Base-by-base conservation (phyloP, 306 rosid genomes). In the Astragalus membranaceus region DNA sequence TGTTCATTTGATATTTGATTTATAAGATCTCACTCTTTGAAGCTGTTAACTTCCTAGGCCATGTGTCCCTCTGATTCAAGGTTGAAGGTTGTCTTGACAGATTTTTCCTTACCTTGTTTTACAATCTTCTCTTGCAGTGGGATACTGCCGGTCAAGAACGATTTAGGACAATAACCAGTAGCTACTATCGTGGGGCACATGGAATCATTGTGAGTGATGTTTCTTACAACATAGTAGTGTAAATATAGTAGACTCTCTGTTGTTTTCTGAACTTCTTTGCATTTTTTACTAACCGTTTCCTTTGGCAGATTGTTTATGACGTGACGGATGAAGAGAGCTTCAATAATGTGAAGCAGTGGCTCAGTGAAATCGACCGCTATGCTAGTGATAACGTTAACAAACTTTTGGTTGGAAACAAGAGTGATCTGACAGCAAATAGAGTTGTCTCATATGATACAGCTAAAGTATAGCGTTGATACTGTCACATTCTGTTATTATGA, bases 131-230 rank as follows among this genome's bases (percentile, higher is more conserved):
- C 46, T 43, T 68, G 75, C 49, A 83, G 87, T 83, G 87, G 87
- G 87, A 83, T 79, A 83, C 87, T 36, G 87, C 87, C 1, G 87
- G 87, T 7, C 87, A 83, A 80, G 87, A 83, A 77, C 82, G 87
- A 58, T 83, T 83, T 54, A 78, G 87, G 42, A 83, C 87, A 20
- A 83, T 83, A 52, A 83, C 87, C 77, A 83, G 87, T 44, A 83
- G 87, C 82, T 83, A 83, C 82, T 83, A 83, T 66, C 84, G 85
- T 1, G 85, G 87, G 53, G 87, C 87, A 64, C 87, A 83, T 73
- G 87, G 87, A 39, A 83, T 83, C 85, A 83, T 83, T 73, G 87
- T 83, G 67, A 33, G 87, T 80, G 75, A 37, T 69, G 29, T 52
- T 78, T 59, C 30, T 82, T 50, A 30, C 59, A 52, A 7, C 73